Evolutionary conservation across 306 rosid genomes (phyloP), one percentile per base, ranked within the genome.

Genomic region (Arachis hypogaea): DNA sequence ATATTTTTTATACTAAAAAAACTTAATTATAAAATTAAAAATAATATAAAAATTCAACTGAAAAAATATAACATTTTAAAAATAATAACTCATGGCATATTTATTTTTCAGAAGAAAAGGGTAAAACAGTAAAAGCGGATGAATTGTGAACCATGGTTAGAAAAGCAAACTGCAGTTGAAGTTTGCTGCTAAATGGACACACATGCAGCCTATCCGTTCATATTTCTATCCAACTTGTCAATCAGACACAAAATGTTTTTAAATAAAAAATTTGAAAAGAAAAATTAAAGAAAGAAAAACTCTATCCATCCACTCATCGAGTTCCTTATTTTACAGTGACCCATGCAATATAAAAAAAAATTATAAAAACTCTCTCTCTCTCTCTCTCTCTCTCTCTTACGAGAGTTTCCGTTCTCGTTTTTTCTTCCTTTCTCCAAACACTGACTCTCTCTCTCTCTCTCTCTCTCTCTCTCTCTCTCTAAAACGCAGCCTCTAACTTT

Each of bases 121-220:
- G 76, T 12, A 72, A 3, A 59, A 44, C 6, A 40, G 84, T 82
- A 43, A 80, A 67, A 61, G 7, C 7, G 8, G 1, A 54, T 18
- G 22, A 14, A 40, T 50, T 33, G 18, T 30, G 69, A 71, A 81
- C 74, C 73, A 46, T 74, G 81, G 79, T 61, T 59, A 78, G 72
- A 75, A 76, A 30, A 70, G 60, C 57, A 42, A 69, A 76, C 80
- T 52, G 66, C 38, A 73, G 86, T 76, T 60, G 76, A 73, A 76
- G 62, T 70, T 63, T 62, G 65, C 63, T 77, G 59, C 62, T 46
- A 63, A 62, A 38, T 12, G 28, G 9, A 38, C 46, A 68, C 56
- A 59, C 45, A 65, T 56, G 76, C 59, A 47, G 10, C 60, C 71
- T 55, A 7, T 43, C 66, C 6, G 47, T 69, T 11, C 6, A 11